phyloP scores from a whole-genome alignment of 768 basidiomycete genomes.

The Kwoniella europaea region DNA sequence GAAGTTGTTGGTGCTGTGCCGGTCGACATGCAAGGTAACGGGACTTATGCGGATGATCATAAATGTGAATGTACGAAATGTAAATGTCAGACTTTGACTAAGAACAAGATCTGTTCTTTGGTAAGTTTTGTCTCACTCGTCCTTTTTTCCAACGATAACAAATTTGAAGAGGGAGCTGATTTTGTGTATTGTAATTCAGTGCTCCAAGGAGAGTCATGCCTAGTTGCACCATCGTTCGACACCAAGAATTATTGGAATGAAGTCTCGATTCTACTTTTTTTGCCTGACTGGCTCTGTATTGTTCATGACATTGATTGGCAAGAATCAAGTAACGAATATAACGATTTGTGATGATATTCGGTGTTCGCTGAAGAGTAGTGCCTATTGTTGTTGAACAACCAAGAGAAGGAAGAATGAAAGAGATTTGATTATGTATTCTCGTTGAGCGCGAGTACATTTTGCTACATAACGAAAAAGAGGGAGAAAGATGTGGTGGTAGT shows the following conservation, averaged over 20 bases:
- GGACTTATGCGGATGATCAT: constrained; percentile 17
- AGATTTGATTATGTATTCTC: not conserved
- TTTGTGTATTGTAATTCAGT: too few relatives aligned
- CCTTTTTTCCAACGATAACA: too few relatives aligned
- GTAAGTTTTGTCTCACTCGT: too few relatives aligned
- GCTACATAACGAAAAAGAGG: not conserved
- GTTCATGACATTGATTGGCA: not conserved
- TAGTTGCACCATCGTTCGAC: not conserved
- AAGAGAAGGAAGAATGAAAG: not conserved
- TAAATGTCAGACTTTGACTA: constrained; percentile 22
- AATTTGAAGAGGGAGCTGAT: too few relatives aligned
- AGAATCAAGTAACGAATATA: not conserved
- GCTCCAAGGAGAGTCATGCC: constrained; percentile 19
- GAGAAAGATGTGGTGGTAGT: not conserved
- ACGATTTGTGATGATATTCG: not conserved
- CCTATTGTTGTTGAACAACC: not conserved
- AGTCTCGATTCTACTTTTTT: too few relatives aligned
- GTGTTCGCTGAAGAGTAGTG: not conserved
- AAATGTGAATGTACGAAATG: constrained; percentile 22
- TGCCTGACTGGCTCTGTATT: not conserved
- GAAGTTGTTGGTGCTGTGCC: not conserved
- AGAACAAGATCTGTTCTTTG: constrained; percentile 17
- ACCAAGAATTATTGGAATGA: not conserved
- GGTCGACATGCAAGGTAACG: not conserved
- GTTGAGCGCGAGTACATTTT: not conserved